Percentiles rank a stretch among this genome's conserved stretches.
Conservation (phyloP, 805 yeast species). For the Nakazawaea pomicola region DNA sequence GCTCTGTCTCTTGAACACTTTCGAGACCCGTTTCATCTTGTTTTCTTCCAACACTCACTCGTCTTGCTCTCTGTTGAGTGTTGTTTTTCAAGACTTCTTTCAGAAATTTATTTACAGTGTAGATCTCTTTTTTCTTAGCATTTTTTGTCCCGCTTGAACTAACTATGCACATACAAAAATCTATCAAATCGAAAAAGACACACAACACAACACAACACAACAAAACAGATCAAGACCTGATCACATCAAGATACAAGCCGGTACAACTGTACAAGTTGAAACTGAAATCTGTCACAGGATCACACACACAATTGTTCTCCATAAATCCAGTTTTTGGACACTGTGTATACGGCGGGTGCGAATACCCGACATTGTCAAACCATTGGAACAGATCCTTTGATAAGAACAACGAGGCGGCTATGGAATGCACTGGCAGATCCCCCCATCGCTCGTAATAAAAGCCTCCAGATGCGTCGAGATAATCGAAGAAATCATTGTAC, state of each 20-base stretch:
- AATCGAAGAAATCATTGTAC: slow-evolving; percentile 56
- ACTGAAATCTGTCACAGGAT: slow-evolving; percentile 24
- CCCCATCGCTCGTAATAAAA: slow-evolving; percentile 92
- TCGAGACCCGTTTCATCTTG: too few relatives aligned
- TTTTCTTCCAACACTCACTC: too few relatives aligned
- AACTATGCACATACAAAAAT: too few relatives aligned
- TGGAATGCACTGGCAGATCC: slow-evolving; percentile 55
- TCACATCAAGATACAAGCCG: slow-evolving; percentile 8
- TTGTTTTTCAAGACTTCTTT: too few relatives aligned
- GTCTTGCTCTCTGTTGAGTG: too few relatives aligned
- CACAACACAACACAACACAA: too few relatives aligned
- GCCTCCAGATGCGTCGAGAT: slow-evolving; percentile 66
- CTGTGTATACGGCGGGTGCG: slow-evolving; percentile 28
- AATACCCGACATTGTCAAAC: slow-evolving; percentile 29
- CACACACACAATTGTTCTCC: slow-evolving; percentile 25
- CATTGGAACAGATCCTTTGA: slow-evolving; percentile 23
- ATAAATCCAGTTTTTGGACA: slow-evolving; percentile 22
- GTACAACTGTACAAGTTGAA: slow-evolving; percentile 13
- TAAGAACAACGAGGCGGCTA: slow-evolving; percentile 33
- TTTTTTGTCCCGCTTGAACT: too few relatives aligned
- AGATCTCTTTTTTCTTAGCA: too few relatives aligned
- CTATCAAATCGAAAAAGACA: too few relatives aligned
- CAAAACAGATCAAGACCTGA: background rate
- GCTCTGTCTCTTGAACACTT: too few relatives aligned
- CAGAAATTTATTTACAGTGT: too few relatives aligned